A percentile compares a stretch with the other conserved stretches of the same genome.
Evolutionary conservation across 1,284 basidiomycete genomes (phyloP).

Genomic region (Leccinum ponderosum): DNA sequence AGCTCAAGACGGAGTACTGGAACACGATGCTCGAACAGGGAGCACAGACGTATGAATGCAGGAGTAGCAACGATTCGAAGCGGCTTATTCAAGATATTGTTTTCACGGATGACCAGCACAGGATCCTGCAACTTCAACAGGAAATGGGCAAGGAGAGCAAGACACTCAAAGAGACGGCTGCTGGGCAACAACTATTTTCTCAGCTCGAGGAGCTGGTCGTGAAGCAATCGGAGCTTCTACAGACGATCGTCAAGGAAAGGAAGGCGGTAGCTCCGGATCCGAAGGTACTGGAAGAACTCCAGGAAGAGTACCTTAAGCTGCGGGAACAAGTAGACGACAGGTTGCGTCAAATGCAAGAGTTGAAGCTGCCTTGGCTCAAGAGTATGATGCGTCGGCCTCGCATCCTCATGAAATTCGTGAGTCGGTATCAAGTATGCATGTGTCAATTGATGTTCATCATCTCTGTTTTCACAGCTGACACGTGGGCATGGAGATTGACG

Average conservation of each 20-base stretch:
- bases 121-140: not conserved
- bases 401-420: not conserved
- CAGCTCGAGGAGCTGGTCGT: not conserved
- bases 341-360: not conserved
- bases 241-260: not conserved
- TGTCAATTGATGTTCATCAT: not conserved
- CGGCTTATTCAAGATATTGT: not conserved
- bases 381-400: not conserved
- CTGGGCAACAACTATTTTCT: not conserved
- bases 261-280: not conserved
- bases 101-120: not conserved
- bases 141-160: not conserved
- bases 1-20: constrained; percentile 5
- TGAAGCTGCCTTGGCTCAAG: not conserved
- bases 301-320: not conserved
- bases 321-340: not conserved
- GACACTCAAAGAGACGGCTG: not conserved
- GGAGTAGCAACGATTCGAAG: too few relatives aligned
- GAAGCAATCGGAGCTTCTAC: not conserved
- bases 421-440: not conserved
- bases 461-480: not conserved
- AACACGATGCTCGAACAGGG: not conserved
- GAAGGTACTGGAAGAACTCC: not conserved
- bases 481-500: not conserved
- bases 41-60: not conserved